These are phyloP conservation scores for Zymoseptoria ardabiliae DNA, from an alignment of 2,329 filamentous ascomycete genomes.

Conservation along the genomic window DNA sequence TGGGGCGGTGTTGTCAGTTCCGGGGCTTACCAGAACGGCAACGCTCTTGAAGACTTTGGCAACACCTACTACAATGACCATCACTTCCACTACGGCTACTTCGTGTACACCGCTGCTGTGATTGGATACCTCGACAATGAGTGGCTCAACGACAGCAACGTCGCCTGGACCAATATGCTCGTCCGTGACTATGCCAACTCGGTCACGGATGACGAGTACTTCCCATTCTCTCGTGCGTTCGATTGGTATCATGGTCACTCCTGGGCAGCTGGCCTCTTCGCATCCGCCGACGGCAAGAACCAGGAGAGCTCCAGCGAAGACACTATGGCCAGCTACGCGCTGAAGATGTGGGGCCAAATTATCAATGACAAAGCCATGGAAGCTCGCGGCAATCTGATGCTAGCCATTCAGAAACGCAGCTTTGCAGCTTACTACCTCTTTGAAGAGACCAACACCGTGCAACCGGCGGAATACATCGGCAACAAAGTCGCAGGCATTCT, in stretches of 20 bases:
- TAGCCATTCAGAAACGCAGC: conserved; percentile 67
- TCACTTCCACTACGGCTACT: conserved; percentile 69
- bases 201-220: conserved; percentile 60
- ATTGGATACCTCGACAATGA: conserved; percentile 69
- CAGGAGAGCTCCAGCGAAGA: conserved; percentile 89
- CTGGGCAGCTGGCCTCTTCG: conserved; percentile 77
- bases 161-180: conserved; percentile 72
- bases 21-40: conserved; percentile 68
- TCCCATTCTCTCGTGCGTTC: conserved; percentile 75
- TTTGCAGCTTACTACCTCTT: conserved; percentile 80
- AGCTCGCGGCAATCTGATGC: conserved; percentile 71
- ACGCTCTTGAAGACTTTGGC: conserved; percentile 73
- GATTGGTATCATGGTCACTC: conserved; percentile 95
- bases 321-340: conserved; percentile 73
- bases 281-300: conserved; percentile 67
- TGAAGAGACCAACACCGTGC: conserved; percentile 57
- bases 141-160: conserved; percentile 63
- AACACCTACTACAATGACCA: conserved; percentile 75
- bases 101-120: conserved; percentile 76
- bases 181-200: conserved; percentile 81
- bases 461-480: conserved; percentile 68
- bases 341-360: conserved; percentile 89
- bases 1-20: conserved; percentile 80
- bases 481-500: conserved; percentile 63
- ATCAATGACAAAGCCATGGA: conserved; percentile 73